phyloP scores from a whole-genome alignment of 140 eudicot genomes.

The Erigeron philadelphicus region DNA sequence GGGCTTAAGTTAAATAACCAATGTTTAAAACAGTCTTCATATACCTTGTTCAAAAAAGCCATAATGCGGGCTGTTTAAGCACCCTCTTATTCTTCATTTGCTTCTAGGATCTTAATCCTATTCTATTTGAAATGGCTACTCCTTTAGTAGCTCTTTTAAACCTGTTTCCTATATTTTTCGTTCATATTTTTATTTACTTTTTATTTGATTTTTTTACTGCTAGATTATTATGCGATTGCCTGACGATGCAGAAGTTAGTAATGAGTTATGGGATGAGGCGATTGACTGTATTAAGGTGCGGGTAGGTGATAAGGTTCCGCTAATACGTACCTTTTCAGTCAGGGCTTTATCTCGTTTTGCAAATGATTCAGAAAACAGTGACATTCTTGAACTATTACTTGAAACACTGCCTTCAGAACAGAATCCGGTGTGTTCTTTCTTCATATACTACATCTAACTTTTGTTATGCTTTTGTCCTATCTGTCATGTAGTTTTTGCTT shows the following conservation, averaged over 20 bases:
- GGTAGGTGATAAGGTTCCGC: conserved; percentile 63
- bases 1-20: too few species aligned
- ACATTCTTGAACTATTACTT: conserved; percentile 77
- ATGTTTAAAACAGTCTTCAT: too few species aligned
- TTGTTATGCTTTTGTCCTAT: neutral
- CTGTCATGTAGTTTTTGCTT: neutral
- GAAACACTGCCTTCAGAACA: conserved; percentile 62
- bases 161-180: neutral
- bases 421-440: conserved; percentile 50
- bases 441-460: neutral
- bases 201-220: conserved; percentile 11
- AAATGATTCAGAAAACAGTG: conserved; percentile 77
- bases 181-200: conserved; percentile 7
- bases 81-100: too few species aligned
- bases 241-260: conserved; percentile 87
- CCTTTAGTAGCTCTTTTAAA: neutral
- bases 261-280: conserved; percentile 90
- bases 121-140: neutral
- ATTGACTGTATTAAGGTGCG: conserved; percentile 76
- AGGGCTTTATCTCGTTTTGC: conserved; percentile 89
- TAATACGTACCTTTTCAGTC: conserved; percentile 68
- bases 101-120: too few species aligned
- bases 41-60: too few species aligned
- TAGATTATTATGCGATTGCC: conserved; percentile 92
- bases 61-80: too few species aligned